phyloP scores from a whole-genome alignment of 345 rosid species.

The Syzygium jambos region DNA sequence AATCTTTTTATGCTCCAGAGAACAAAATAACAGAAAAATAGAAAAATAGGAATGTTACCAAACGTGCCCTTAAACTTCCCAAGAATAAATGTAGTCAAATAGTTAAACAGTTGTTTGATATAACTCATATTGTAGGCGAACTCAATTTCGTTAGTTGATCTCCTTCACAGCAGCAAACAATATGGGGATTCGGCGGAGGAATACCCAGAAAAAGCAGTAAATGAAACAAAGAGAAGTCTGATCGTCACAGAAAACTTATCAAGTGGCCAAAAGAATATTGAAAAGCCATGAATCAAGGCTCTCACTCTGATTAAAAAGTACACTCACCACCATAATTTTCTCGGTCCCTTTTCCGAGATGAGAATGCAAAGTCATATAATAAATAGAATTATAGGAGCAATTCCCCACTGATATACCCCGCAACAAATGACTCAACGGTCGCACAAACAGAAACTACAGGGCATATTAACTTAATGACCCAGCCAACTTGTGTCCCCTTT shows the following conservation, averaged over 20 bases:
- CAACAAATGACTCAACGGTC: background rate
- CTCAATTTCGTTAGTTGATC: background rate
- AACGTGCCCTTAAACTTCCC: background rate
- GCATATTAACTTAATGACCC: background rate
- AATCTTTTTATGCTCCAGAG: too few relatives aligned
- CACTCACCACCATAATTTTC: background rate
- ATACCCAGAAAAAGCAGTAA: background rate
- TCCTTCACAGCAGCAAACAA: background rate
- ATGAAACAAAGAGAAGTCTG: background rate
- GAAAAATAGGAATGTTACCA: too few relatives aligned
- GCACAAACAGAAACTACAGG: background rate
- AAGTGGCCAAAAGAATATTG: background rate
- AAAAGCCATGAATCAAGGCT: background rate
- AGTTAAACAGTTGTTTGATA: background rate
- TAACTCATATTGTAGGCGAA: background rate
- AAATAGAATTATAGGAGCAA: background rate
- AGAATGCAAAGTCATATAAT: background rate
- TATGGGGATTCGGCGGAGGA: background rate
- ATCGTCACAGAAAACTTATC: background rate
- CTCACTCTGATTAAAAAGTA: background rate
- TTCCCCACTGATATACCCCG: background rate
- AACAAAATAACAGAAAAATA: too few relatives aligned
- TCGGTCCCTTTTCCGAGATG: background rate
- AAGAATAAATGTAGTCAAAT: background rate
- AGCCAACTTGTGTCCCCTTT: too few relatives aligned